Conservation (phyloP, 2,329 filamentous ascomycete genomes). For the Cadophora malorum region DNA sequence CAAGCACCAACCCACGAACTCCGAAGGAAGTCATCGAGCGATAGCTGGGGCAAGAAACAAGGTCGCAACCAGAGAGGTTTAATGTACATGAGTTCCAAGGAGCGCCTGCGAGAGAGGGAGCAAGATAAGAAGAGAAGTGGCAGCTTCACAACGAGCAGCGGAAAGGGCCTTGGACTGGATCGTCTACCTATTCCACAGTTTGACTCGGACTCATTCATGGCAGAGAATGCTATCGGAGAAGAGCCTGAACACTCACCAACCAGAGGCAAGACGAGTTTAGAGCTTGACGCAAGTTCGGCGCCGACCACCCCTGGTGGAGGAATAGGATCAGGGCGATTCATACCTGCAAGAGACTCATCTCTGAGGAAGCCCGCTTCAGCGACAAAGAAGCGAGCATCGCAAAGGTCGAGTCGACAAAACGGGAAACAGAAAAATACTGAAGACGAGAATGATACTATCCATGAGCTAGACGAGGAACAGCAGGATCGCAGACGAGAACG, state of each 20-base stretch:
- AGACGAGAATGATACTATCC: constrained; percentile 35
- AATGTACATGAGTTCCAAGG: constrained; percentile 77
- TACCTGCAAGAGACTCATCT: constrained; percentile 73
- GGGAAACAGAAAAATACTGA: constrained; percentile 49
- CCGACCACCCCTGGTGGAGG: constrained; percentile 34
- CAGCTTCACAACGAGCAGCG: constrained; percentile 50
- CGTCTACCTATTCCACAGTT: constrained; percentile 38
- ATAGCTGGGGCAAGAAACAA: constrained; percentile 68
- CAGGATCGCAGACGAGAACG: constrained; percentile 36
- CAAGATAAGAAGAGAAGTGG: constrained; percentile 64
- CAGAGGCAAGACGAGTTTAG: constrained; percentile 29
- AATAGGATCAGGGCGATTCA: constrained; percentile 52
- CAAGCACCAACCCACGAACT: constrained; percentile 56
- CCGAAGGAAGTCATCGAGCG: constrained; percentile 59
- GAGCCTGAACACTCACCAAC: constrained; percentile 49
- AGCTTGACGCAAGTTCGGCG: constrained; percentile 23
- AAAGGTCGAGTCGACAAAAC: constrained; percentile 55
- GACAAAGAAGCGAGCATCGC: constrained; percentile 59
- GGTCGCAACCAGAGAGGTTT: constrained; percentile 61
- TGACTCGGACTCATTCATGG: constrained; percentile 45
- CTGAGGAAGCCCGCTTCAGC: constrained; percentile 62
- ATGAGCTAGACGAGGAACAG: constrained; percentile 35
- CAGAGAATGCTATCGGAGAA: constrained; percentile 52
- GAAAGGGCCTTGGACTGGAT: constrained; percentile 47
- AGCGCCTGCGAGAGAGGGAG: constrained; percentile 68